A percentile compares a stretch with the other conserved stretches of the same genome.
phyloP scores from a whole-genome alignment of 1,284 basidiomycete genomes.

The Rhodotorula sp. region DNA sequence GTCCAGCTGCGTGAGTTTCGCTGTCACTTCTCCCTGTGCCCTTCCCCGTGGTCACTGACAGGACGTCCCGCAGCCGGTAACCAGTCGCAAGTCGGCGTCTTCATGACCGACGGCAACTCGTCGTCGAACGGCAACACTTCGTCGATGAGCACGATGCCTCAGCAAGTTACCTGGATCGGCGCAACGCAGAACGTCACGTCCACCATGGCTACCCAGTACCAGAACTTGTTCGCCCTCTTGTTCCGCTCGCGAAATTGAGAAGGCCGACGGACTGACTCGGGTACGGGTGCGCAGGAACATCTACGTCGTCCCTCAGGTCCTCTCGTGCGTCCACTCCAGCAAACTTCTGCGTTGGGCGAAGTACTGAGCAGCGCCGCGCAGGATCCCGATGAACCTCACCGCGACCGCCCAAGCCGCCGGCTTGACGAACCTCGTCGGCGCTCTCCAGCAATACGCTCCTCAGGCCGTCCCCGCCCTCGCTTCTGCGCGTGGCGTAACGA shows the following conservation, averaged over 20 bases:
- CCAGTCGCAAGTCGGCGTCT: slow-evolving; percentile 25
- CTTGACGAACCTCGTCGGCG: slow-evolving; percentile 34
- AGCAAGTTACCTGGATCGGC: slow-evolving; percentile 44
- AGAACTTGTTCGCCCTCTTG: slow-evolving; percentile 33
- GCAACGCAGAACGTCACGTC: slow-evolving; percentile 32
- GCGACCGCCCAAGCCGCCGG: slow-evolving; percentile 35
- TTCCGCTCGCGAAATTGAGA: neutral
- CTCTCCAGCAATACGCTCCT: slow-evolving; percentile 31
- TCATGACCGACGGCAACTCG: neutral
- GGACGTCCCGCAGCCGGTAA: slow-evolving; percentile 5
- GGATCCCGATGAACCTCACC: slow-evolving; percentile 38
- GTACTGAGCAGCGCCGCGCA: neutral
- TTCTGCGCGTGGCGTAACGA: slow-evolving; percentile 45
- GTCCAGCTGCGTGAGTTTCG: slow-evolving; percentile 23
- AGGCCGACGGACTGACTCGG: slow-evolving; percentile 18
- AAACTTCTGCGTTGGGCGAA: neutral
- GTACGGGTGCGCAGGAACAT: slow-evolving; percentile 17
- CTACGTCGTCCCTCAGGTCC: slow-evolving; percentile 31
- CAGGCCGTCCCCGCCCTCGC: slow-evolving; percentile 38
- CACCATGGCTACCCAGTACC: slow-evolving; percentile 10
- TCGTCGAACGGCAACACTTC: slow-evolving; percentile 4
- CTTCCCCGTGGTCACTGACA: neutral
- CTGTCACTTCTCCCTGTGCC: neutral
- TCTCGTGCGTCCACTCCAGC: neutral
- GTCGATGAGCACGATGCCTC: slow-evolving; percentile 18